Evolutionary conservation across 306 rosid species (phyloP).

Genomic region (Malus orientalis): DNA sequence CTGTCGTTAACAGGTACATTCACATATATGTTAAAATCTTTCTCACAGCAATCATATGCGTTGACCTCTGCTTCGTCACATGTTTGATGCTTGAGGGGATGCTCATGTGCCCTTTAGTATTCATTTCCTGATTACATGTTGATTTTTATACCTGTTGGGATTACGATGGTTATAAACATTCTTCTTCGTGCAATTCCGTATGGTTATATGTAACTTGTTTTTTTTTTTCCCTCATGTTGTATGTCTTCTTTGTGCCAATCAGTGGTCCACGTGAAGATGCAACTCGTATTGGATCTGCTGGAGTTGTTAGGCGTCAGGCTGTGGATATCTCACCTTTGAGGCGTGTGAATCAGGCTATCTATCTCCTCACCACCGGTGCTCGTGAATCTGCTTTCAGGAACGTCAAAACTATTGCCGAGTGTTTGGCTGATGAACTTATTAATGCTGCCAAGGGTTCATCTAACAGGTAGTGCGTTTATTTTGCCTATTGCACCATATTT

Average conservation of each 20-base stretch:
- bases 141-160: not conserved
- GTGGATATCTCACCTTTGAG: slow-evolving; percentile 50
- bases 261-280: slow-evolving; percentile 63
- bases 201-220: too few species aligned
- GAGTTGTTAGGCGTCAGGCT: slow-evolving; percentile 54
- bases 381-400: slow-evolving; percentile 51
- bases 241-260: not conserved
- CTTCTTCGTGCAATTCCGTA: not conserved
- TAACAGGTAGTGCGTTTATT: slow-evolving; percentile 24
- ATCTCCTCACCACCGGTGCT: slow-evolving; percentile 47
- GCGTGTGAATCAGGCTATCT: slow-evolving; percentile 45
- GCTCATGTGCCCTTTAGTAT: not conserved
- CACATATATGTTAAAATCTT: not conserved
- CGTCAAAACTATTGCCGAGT: slow-evolving; percentile 41
- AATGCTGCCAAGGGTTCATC: slow-evolving; percentile 55
- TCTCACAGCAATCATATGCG: not conserved
- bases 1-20: slow-evolving; percentile 21
- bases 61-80: not conserved
- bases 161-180: not conserved
- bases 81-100: not conserved
- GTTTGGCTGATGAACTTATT: slow-evolving; percentile 50
- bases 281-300: slow-evolving; percentile 50
- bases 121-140: not conserved
- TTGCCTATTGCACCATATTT: not conserved
- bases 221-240: too few species aligned